phyloP scores from a whole-genome alignment of 192 early-diverging fungal species.

The Chytriomyces confervae region DNA sequence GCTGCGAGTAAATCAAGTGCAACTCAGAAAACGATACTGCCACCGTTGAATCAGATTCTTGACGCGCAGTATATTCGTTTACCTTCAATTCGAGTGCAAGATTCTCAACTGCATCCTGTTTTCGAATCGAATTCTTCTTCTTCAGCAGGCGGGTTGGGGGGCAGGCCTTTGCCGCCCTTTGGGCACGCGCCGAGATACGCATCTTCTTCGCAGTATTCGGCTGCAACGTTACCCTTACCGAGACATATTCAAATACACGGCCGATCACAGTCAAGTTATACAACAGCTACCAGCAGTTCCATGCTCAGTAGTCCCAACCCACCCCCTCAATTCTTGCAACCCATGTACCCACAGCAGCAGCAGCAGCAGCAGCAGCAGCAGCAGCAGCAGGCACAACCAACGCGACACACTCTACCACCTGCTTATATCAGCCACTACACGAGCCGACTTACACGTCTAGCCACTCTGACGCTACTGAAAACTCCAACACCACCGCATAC shows the following conservation, averaged over 20 bases:
- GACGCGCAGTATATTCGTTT: not conserved
- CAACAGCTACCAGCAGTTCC: not conserved
- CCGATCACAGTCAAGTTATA: not conserved
- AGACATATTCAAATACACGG: not conserved
- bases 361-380: too few species aligned
- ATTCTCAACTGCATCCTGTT: not conserved
- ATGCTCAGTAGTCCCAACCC: too few species aligned
- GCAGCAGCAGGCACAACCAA: too few species aligned
- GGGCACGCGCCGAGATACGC: not conserved
- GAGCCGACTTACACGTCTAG: conserved; percentile 3
- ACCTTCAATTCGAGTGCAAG: not conserved
- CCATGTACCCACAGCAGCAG: not conserved
- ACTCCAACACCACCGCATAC: conserved; percentile 18
- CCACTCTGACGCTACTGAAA: conserved; percentile 15
- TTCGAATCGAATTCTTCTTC: too few species aligned
- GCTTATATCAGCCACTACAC: conserved; percentile 23
- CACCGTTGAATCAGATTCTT: not conserved
- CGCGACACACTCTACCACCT: conserved; percentile 1
- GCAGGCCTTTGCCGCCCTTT: not conserved
- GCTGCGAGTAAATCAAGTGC: too few species aligned
- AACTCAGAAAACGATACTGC: not conserved
- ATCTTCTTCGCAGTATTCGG: not conserved
- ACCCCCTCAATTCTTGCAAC: not conserved
- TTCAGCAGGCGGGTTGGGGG: too few species aligned
- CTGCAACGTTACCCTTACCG: not conserved